Evolutionary conservation across 2,329 filamentous ascomycete species (phyloP).

Genomic region (Mariannaea elegans): DNA sequence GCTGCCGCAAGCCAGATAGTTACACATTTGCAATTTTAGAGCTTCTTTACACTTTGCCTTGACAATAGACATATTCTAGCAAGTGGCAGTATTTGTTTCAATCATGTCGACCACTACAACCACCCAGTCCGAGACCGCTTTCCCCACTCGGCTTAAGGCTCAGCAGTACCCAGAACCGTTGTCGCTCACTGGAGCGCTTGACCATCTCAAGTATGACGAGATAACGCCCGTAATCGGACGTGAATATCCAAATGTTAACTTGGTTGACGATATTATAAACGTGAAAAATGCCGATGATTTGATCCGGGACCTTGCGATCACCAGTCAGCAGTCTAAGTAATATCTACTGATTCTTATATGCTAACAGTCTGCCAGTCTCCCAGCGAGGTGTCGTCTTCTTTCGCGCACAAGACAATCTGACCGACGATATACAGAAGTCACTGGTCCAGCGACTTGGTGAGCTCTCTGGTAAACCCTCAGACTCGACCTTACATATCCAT

Average conservation of each 20-base stretch:
- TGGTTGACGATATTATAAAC: conserved; percentile 55
- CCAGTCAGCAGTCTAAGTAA: conserved; percentile 50
- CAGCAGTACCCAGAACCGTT: neutral
- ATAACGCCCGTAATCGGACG: conserved; percentile 61
- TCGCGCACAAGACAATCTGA: conserved; percentile 65
- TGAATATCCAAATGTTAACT: conserved; percentile 60
- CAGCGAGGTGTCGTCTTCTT: conserved; percentile 73
- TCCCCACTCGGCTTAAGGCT: neutral
- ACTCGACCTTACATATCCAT: conserved; percentile 68
- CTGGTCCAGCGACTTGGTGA: conserved; percentile 67
- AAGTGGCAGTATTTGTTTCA: neutral
- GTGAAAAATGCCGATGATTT: conserved; percentile 63
- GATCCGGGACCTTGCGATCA: conserved; percentile 68
- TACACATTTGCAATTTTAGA: neutral
- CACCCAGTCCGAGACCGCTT: neutral
- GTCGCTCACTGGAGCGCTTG: conserved; percentile 8
- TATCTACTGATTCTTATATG: neutral
- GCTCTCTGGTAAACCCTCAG: conserved; percentile 65
- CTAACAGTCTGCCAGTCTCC: conserved; percentile 56
- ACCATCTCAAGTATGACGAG: conserved; percentile 40
- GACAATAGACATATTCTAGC: neutral
- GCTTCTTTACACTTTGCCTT: neutral
- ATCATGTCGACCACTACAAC: neutral
- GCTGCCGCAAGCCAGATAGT: neutral
- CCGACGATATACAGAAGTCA: conserved; percentile 67